Conservation (phyloP, 371 early-diverging fungal genomes). For the Quaeritorhiza haematococci region DNA sequence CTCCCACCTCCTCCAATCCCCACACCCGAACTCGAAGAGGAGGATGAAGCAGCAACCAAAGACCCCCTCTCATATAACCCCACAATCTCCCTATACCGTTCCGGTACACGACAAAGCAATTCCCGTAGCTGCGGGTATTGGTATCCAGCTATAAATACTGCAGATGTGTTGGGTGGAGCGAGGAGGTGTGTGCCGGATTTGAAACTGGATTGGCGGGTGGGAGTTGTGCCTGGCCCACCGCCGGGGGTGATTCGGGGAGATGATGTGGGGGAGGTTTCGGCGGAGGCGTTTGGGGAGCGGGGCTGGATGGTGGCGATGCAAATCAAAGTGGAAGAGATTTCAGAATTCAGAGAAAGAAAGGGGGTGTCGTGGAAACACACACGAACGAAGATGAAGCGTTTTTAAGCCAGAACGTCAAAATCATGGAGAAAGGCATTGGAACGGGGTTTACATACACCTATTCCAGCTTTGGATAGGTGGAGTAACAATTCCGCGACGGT, state of each 20-base stretch:
- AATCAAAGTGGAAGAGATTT: too few species aligned
- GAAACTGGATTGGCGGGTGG: too few species aligned
- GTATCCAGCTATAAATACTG: not conserved
- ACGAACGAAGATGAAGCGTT: too few species aligned
- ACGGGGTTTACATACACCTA: conserved; percentile 52
- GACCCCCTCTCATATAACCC: conserved; percentile 34
- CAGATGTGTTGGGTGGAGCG: conserved; percentile 8
- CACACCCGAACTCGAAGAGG: too few species aligned
- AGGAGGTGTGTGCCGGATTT: not conserved
- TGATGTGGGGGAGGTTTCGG: conserved; percentile 7
- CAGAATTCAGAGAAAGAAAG: too few species aligned
- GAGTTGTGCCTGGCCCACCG: too few species aligned
- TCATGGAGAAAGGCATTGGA: too few species aligned
- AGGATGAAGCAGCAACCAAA: conserved; percentile 27
- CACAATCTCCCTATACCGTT: conserved; percentile 36
- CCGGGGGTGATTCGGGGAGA: too few species aligned
- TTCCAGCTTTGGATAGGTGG: conserved; percentile 56
- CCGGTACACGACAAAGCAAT: conserved; percentile 34
- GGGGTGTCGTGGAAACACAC: too few species aligned
- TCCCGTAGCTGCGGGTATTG: conserved; percentile 15
- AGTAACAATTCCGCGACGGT: conserved; percentile 57
- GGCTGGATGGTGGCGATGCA: conserved; percentile 10
- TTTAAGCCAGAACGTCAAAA: too few species aligned
- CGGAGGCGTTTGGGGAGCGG: conserved; percentile 11
- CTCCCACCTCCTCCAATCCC: too few species aligned